Evolutionary conservation across 371 early-diverging fungal genomes (phyloP), one percentile per base, ranked within the genome.

Genomic region (Neoconidiobolus thromboides): DNA sequence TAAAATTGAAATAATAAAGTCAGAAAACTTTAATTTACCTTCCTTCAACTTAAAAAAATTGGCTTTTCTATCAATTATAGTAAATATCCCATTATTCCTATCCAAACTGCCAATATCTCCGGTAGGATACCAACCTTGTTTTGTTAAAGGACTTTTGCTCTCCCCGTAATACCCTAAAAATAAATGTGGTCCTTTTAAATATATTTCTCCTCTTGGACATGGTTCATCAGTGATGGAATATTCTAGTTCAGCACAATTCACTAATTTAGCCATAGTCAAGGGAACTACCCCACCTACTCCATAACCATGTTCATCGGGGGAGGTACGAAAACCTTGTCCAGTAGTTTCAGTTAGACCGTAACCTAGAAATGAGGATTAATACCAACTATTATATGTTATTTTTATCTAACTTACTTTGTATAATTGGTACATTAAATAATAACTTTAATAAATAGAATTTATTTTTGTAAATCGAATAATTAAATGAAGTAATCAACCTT

Each of bases 51-150:
- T 99, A 79, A 99, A 97, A 60, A 97, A 93, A 65, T 96, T 92
- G 76, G 97, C 98, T 68, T 88, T 87, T 48, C 99, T 77, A 71
- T 98, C 99, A 67, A 97, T 85, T 63, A 98, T 87, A 1, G 69
- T 65, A n/a, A 94, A 63, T 1, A 70, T 65, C 51, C 85, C 87
- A 50, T 4, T 47, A 39, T 79, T 68, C 5, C 63, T 58, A 41
- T 73, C 70, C 48, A 92, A 68, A 66, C 71, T 69, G 15, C 86
- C 96, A 68, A 99, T 83, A 68, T 98, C 99, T 4, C 79, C 79
- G 1, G 97, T 93, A 58, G 81, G 80, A 43, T 89, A 66, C 98
- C 97, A 99, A 0, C 91, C 92, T 43, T 93, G 93, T 10, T 77
- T 75, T 14, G 80, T 82, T 62, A 90, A 37, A 4, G 7, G 14